Percentiles rank a stretch among this genome's conserved stretches.
phyloP scores from a whole-genome alignment of 75 land plant genomes.

The Cryptomeria japonica region DNA sequence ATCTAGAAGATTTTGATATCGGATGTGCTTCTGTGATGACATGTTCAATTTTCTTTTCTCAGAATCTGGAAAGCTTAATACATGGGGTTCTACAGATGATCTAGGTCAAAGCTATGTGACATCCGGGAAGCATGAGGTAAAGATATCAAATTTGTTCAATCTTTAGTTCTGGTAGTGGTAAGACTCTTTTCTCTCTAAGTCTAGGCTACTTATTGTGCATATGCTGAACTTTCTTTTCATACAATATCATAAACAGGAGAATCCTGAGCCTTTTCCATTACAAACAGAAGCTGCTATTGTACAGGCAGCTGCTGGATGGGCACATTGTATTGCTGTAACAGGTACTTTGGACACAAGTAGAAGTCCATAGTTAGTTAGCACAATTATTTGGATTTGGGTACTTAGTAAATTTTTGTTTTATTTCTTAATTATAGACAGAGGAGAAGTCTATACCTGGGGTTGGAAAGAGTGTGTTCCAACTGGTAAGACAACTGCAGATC shows the following conservation, averaged over 20 bases:
- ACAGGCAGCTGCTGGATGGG: conserved; percentile 99
- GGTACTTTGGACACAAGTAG: conserved; percentile 33
- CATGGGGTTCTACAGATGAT: conserved; percentile 99
- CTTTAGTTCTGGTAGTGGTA: neutral
- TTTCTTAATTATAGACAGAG: conserved; percentile 46
- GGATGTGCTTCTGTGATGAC: neutral
- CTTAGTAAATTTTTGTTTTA: neutral
- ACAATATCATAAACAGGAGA: conserved; percentile 51
- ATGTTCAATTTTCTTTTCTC: conserved; percentile 8
- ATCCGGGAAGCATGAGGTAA: conserved; percentile 98
- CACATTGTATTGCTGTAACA: conserved; percentile 92
- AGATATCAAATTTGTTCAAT: neutral
- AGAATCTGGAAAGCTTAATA: conserved; percentile 89
- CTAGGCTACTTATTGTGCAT: neutral
- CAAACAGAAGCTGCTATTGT: conserved; percentile 64
- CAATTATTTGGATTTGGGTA: neutral
- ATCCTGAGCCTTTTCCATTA: conserved; percentile 93
- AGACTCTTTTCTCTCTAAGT: conserved; percentile 1
- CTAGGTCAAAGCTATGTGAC: conserved; percentile 94
- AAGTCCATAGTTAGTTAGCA: neutral
- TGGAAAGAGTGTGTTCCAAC: conserved; percentile 99
- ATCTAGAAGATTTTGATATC: neutral
- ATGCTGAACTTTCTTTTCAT: conserved; percentile 1
- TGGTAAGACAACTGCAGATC: conserved; percentile 58
- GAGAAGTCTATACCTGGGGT: conserved; percentile 97